Base-by-base conservation (phyloP, 176 grass and related monocot species). In the Alloteropsis semialata region DNA sequence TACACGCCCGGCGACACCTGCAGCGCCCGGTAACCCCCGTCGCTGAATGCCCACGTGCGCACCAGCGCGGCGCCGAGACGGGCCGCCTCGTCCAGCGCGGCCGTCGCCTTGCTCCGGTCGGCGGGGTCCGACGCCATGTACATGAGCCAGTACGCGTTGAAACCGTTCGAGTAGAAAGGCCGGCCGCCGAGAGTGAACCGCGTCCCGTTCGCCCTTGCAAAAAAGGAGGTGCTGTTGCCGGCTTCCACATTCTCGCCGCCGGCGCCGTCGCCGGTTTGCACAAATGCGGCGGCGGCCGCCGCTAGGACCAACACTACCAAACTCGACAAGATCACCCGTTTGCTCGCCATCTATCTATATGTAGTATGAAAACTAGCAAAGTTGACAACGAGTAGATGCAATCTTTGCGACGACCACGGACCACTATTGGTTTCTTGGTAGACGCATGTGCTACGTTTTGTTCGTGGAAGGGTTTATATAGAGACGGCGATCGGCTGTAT, bases 121-220 rank as follows among this genome's bases (percentile, higher is more conserved):
- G 13, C 75, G 2, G 90, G 71, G 70, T 88, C 75, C 7, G 88
- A 87, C 3, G 82, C 95, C 81, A 92, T 90, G 84, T 78, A 86
- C 95, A 95, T 95, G 37, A 98, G 85, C 95, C 90, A 95, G 84
- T 93, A 92, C 59, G 87, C 89, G 81, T 94, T 92, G 89, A 97
- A 92, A 14, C 92, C 94, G 66, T 90, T 74, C 34, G 85, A 88
- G 76, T 88, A 92, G 66, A 94, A 88, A 14, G 66, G 82, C 22
- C 65, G 76, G 3, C 87, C 87, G 13, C 75, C 82, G 30, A 92
- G 32, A 59, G 68, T 87, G 77, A 97, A 92, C 5, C 73, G 83
- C 34, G 83, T 53, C 45, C 94, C 92, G 33, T 17, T 92, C n/a
- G 77, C 79, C 69, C 43, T 92, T 4, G 82, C 83, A 18, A 97